These are phyloP conservation scores for Monosporascus sp. DNA, from an alignment of 2,329 filamentous ascomycete species.

Conservation along the genomic window DNA sequence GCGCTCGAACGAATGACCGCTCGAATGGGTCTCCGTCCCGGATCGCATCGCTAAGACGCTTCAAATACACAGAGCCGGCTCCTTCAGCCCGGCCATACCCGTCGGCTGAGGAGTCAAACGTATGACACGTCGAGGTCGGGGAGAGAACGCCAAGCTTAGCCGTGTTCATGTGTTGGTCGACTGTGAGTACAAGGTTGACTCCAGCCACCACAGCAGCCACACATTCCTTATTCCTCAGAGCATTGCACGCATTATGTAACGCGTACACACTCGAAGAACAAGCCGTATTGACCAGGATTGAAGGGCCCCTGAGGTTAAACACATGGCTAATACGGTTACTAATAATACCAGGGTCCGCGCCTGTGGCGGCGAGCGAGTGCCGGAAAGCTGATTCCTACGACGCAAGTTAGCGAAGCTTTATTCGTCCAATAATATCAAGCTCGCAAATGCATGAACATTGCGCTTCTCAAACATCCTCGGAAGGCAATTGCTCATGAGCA, in stretches of 20 bases:
- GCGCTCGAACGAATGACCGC: conserved; percentile 12
- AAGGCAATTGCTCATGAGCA: no score
- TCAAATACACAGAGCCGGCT: conserved; percentile 11
- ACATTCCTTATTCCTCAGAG: conserved; percentile 20
- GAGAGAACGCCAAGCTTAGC: conserved; percentile 28
- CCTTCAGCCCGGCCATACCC: conserved; percentile 21
- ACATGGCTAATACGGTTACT: not conserved
- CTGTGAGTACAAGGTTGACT: conserved; percentile 27
- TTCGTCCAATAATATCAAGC: no score
- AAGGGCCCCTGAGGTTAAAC: not conserved
- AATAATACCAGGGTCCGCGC: not conserved
- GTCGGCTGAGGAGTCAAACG: conserved; percentile 22
- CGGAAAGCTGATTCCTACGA: no score
- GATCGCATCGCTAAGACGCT: conserved; percentile 11
- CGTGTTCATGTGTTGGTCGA: conserved; percentile 22
- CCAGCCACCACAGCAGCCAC: conserved; percentile 28
- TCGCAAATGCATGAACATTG: no score
- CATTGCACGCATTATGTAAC: conserved; percentile 22
- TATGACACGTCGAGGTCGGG: conserved; percentile 20
- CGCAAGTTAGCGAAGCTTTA: no score
- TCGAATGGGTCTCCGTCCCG: conserved; percentile 12
- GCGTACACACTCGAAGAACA: no score
- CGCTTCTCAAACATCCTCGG: no score
- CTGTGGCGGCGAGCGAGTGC: not conserved
- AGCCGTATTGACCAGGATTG: no score